Evolutionary conservation across 2,329 filamentous ascomycete genomes (phyloP), one percentile per base, ranked within the genome.

Genomic region (Stylonectria norvegica): DNA sequence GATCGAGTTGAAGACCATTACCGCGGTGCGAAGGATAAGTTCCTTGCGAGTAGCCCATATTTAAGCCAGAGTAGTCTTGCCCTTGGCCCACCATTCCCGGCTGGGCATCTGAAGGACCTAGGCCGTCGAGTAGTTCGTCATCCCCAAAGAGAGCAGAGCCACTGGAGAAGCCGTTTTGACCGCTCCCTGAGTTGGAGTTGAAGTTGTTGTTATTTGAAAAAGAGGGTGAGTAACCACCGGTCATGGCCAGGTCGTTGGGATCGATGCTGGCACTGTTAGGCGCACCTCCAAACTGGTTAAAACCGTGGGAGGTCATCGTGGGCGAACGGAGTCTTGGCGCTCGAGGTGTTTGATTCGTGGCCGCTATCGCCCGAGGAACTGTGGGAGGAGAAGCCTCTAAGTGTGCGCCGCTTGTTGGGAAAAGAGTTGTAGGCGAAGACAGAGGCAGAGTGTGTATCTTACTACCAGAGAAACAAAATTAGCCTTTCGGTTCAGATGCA

Each of bases 91-190:
- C 69, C 59, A 81, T 68, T 40, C 69, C 69, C 9, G 69, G 57
- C 53, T 78, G 74, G 23, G 60, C 60, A 31, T 78, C 76, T 20
- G 74, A 70, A 20, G 78, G 73, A 30, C 68, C 75, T 7, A 91
- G 73, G 23, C 78, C 78, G 50, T 95, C 90, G 33, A 91, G 75
- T 33, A 97, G 73, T 61, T 96, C 91, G 49, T 96, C 91, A 50
- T 95, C 91, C 47, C 81, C 84, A 51, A 95, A 90, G 28, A 85
- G 77, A 9, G 87, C 85, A 45, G 84, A 85, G 43, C 85, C 85
- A 53, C 82, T 83, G 32, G 85, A 84, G 69, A 89, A 95, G 62
- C 79, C 84, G 42, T 81, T 83, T 20, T 78, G 75, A 50, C 82
- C 72, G 59, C 78, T 84, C 57, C 65, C 71, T 17, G 69, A 68